Base-by-base conservation (phyloP, 768 basidiomycete genomes). In the Dendrothele bispora region DNA sequence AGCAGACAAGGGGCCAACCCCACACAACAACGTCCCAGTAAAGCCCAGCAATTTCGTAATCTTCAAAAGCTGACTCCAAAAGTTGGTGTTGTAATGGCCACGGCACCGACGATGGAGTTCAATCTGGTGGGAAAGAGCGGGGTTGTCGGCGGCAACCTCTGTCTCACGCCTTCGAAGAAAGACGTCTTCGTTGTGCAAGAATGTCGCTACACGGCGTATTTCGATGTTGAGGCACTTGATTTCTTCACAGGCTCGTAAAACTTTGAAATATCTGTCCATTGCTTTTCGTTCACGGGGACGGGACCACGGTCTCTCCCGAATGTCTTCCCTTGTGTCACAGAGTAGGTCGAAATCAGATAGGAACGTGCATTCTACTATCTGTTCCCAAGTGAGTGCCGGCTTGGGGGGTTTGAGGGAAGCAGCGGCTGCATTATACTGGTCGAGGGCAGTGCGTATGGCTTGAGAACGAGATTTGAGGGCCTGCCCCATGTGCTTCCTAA, bases 351-450 rank as follows among this genome's bases (percentile, higher is more conserved):
- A 59, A 27, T 61, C 56, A 2, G 50, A 49, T 2, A 61, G 55
- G 45, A 61, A 61, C 0, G 49, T 43, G 37, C 57, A 61, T n/a
- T 58, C 51, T 3, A 62, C 54, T 3, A 65, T 55, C 11, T 62
- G 45, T 7, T 62, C 52, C 56, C 57, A 62, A 10, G 32, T 14
- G 4, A 57, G 47, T 5, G n/a, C 15, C 4, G 59, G 45, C 2
- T 17, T 7, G 3, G 36, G 50, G 25, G 39, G 6, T 49, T 57
- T 2, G 17, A 41, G 18, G 52, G 34, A 22, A 2, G 26, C 15
- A 12, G 56, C 56, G 5, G 51, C 52, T 4, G 37, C 21, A 26
- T 61, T 61, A 49, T 58, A 60, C 10, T 17, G n/a, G 2, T 50
- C 49, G 24, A 61, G 45, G 3, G 59, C 57, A 4, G 48, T 51